Base-by-base conservation (phyloP, 2,329 filamentous ascomycete genomes). In the Davidsoniella eucalypti region DNA sequence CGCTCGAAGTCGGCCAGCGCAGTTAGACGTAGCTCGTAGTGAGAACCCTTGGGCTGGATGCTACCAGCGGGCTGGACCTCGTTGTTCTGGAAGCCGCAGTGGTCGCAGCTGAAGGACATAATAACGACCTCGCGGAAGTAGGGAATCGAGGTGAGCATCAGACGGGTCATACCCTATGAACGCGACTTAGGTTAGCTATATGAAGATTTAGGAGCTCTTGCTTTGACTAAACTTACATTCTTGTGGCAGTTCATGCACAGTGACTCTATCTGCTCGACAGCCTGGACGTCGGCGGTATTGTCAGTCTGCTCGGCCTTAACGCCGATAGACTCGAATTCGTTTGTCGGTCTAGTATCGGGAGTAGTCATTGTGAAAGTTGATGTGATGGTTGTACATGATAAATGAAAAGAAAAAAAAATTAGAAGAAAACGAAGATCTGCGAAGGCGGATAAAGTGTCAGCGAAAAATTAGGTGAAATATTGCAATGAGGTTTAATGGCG, bases 71-170 rank as follows among this genome's bases (percentile, higher is more conserved):
- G 80, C 63, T 95, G 90, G 58, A 98, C 84, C 59, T 95, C 90
- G 64, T 88, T 88, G 70, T 96, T 94, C 57, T 83, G 79, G 67
- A 90, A 82, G 61, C 80, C 71, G 69, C 92, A 98, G 66, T 95
- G 78, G 5, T 86, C 80, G 71, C 92, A 98, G 57, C 78, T 76
- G 66, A 98, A 98, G 55, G 90, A 96, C 81, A 95, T 94, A 65
- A 98, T 78, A 60, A 98, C 87, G 55, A 98, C 81, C 65, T 98
- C 90, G 68, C 87, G 87, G 72, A 98, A 98, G 73, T 87, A 96
- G 14, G 92, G 92, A 51, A 98, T 95, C 56, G 80, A 79, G 14
- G 93, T 94, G 50, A 98, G 78, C 41, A 98, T 78, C 18, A 98
- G 76, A 53, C 82, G 77, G 12, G 92, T 98, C 1, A 71, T 76